phyloP scores from a whole-genome alignment of 2,329 filamentous ascomycete genomes.

The Aspergillus sp. region DNA sequence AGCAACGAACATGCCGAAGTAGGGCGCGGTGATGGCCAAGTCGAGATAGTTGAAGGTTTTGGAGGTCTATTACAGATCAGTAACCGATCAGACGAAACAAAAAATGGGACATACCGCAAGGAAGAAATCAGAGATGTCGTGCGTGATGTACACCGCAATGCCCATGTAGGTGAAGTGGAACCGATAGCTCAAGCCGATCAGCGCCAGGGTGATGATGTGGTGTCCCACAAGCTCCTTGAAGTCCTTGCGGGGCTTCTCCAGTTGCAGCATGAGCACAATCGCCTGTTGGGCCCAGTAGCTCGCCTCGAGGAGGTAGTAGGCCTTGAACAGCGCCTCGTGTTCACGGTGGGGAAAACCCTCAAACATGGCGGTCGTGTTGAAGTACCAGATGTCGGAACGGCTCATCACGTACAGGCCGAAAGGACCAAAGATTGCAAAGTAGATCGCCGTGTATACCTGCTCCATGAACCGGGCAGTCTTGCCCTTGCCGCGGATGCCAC shows the following conservation, averaged over 20 bases:
- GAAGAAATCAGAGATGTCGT: constrained; percentile 95
- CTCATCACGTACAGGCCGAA: constrained; percentile 89
- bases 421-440: constrained; percentile 80
- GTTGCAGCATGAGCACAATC: constrained; percentile 77
- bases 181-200: constrained; percentile 84
- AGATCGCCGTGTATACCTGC: constrained; percentile 89
- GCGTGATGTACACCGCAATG: constrained; percentile 87
- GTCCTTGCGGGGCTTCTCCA: constrained; percentile 93
- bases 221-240: constrained; percentile 91
- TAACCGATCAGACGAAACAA: not conserved
- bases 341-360: constrained; percentile 80
- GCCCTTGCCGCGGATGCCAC: constrained; percentile 66
- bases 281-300: constrained; percentile 95
- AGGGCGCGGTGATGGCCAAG: constrained; percentile 71
- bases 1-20: constrained; percentile 77
- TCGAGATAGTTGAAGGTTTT: constrained; percentile 92
- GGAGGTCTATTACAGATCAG: constrained; percentile 60
- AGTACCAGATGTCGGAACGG: constrained; percentile 90
- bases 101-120: constrained; percentile 63
- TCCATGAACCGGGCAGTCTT: constrained; percentile 95
- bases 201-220: constrained; percentile 80
- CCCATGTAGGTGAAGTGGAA: constrained; percentile 98
- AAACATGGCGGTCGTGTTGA: constrained; percentile 88
- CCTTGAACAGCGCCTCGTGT: constrained; percentile 80
- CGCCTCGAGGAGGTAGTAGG: constrained; percentile 92